A percentile compares a stretch with the other conserved stretches of the same genome.
Evolutionary conservation across 345 rosid genomes (phyloP).

Genomic region (Ceriops decandra): DNA sequence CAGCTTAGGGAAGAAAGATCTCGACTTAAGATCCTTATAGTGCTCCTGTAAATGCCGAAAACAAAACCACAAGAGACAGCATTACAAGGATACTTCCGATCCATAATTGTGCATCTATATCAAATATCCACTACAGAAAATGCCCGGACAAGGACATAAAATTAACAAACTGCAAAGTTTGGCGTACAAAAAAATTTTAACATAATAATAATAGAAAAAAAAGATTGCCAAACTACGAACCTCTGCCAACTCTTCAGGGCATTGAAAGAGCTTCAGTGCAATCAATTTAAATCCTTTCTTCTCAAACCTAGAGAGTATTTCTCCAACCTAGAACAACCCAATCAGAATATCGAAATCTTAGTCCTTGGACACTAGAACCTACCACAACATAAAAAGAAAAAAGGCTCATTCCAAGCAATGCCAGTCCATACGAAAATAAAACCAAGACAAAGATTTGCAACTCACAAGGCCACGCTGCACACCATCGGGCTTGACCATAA

Average conservation of each 20-base stretch:
- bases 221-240: slow-evolving; percentile 30
- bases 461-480: slow-evolving; percentile 93
- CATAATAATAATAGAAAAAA: not conserved
- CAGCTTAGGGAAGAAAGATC: slow-evolving; percentile 78
- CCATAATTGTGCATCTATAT: too few relatives aligned
- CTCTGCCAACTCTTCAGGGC: slow-evolving; percentile 88
- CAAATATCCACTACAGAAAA: not conserved
- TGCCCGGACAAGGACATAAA: not conserved
- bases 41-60: slow-evolving; percentile 54
- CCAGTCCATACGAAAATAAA: too few relatives aligned
- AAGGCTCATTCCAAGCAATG: not conserved
- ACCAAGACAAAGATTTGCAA: not conserved
- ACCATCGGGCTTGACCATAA: slow-evolving; percentile 95
- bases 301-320: slow-evolving; percentile 91
- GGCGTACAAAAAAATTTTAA: not conserved
- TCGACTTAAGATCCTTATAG: slow-evolving; percentile 82
- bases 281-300: slow-evolving; percentile 82
- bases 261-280: slow-evolving; percentile 82
- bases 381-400: not conserved
- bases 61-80: not conserved
- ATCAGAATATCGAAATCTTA: not conserved
- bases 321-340: slow-evolving; percentile 67
- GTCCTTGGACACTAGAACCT: not conserved
- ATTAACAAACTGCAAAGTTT: not conserved
- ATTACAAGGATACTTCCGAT: not conserved